Conservation (phyloP, 108 stramenopile species). For the Pseudonitzschia delicatissima region DNA sequence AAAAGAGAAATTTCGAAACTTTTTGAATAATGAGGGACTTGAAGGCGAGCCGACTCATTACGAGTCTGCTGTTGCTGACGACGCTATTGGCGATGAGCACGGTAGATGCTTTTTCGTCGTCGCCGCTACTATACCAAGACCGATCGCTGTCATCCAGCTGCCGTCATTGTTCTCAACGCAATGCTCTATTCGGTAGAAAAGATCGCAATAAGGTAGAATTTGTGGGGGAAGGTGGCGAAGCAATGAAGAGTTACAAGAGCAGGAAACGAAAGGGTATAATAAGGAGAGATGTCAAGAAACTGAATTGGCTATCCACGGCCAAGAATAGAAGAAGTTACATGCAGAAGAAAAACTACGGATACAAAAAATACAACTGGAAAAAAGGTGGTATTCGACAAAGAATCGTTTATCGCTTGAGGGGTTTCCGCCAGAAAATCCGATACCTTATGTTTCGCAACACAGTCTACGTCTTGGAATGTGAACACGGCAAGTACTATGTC, state of each 20-base stretch:
- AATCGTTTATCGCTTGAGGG: background rate
- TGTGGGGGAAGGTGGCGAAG: background rate
- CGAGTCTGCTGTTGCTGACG: constrained; percentile 65
- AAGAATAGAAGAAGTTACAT: constrained; percentile 18
- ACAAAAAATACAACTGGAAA: background rate
- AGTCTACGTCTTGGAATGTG: constrained; percentile 62
- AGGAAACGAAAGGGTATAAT: background rate
- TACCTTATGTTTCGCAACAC: constrained; percentile 23
- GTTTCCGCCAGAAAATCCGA: constrained; percentile 1
- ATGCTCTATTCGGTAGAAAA: background rate
- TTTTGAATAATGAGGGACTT: background rate
- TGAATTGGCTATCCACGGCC: constrained; percentile 9
- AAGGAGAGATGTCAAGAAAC: constrained; percentile 2
- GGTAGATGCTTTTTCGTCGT: constrained; percentile 35
- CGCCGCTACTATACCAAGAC: background rate
- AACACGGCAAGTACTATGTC: constrained; percentile 61
- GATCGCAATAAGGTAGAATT: too few relatives aligned
- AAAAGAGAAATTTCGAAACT: too few relatives aligned
- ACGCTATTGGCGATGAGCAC: constrained; percentile 72
- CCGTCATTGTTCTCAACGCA: background rate
- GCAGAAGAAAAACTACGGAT: background rate
- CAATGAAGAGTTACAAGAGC: background rate
- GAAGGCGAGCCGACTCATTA: too few relatives aligned
- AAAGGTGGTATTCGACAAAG: background rate
- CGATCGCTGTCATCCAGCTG: background rate